Conservation (phyloP, 2,329 filamentous ascomycete species). For the Cercospora canescens region DNA sequence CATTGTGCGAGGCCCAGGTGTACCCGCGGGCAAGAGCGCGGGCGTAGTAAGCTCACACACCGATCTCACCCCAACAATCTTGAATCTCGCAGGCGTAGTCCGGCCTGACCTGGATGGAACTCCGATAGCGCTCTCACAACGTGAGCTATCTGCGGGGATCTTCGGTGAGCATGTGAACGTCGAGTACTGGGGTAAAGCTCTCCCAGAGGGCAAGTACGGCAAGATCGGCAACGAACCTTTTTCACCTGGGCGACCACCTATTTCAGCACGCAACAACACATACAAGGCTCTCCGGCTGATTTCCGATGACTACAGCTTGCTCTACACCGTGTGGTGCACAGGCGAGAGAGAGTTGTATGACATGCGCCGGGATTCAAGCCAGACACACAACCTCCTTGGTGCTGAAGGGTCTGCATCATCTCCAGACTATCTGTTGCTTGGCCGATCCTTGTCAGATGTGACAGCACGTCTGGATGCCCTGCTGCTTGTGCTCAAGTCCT, state of each 20-base stretch:
- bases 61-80: slow-evolving; percentile 40
- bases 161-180: slow-evolving; percentile 40
- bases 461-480: slow-evolving; percentile 34
- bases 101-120: slow-evolving; percentile 38
- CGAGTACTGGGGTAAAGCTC: slow-evolving; percentile 41
- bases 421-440: slow-evolving; percentile 20
- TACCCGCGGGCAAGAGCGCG: slow-evolving; percentile 31
- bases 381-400: slow-evolving; percentile 29
- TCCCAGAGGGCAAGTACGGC: slow-evolving; percentile 33
- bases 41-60: slow-evolving; percentile 40
- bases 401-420: not conserved
- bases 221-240: slow-evolving; percentile 21
- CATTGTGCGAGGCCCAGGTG: slow-evolving; percentile 39
- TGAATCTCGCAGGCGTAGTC: slow-evolving; percentile 36
- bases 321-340: slow-evolving; percentile 69
- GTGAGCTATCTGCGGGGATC: slow-evolving; percentile 15
- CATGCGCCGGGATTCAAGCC: slow-evolving; percentile 24
- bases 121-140: slow-evolving; percentile 35
- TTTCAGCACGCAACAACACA: slow-evolving; percentile 30
- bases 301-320: slow-evolving; percentile 54
- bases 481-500: slow-evolving; percentile 37
- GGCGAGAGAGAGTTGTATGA: slow-evolving; percentile 69
- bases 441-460: slow-evolving; percentile 24
- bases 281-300: slow-evolving; percentile 34
- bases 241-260: slow-evolving; percentile 9